A percentile compares a stretch with the other conserved stretches of the same genome.
These are phyloP conservation scores for Cenchrus americanus DNA, from an alignment of 176 grass and related monocot genomes.

Conservation along the genomic window DNA sequence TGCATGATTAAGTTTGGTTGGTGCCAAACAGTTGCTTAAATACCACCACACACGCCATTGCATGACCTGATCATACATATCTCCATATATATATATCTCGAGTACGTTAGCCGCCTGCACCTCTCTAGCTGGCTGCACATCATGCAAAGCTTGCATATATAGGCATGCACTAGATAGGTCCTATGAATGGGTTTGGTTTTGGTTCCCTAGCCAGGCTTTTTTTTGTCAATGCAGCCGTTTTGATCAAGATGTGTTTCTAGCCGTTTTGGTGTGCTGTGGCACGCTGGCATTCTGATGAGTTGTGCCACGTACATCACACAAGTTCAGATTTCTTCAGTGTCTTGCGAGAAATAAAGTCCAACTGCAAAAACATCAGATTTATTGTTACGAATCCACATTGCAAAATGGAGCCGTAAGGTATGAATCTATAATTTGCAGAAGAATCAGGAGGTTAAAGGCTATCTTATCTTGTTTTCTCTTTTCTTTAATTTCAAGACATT, in stretches of 20 bases:
- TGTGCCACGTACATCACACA: conserved; percentile 49
- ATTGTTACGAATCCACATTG: background rate
- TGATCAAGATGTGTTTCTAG: conserved; percentile 42
- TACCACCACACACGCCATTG: conserved; percentile 39
- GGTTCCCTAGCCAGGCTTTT: background rate
- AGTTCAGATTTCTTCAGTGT: background rate
- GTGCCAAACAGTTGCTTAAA: conserved; percentile 57
- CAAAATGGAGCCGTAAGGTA: conserved; percentile 14
- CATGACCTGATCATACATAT: conserved; percentile 11
- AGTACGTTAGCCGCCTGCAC: conserved; percentile 35
- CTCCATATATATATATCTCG: conserved; percentile 6
- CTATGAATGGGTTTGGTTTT: background rate
- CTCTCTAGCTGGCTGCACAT: background rate
- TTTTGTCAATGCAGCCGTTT: background rate
- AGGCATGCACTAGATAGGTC: background rate
- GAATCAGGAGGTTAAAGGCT: background rate
- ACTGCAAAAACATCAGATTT: background rate
- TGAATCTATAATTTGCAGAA: background rate
- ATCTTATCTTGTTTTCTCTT: background rate
- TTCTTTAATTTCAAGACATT: background rate
- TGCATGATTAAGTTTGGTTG: conserved; percentile 62
- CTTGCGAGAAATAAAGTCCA: background rate
- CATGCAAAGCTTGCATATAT: conserved; percentile 23
- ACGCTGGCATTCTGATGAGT: conserved; percentile 23
- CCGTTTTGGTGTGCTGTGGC: conserved; percentile 48